phyloP scores from a whole-genome alignment of 257 asterid genomes.

The Jacaranda mimosifolia region DNA sequence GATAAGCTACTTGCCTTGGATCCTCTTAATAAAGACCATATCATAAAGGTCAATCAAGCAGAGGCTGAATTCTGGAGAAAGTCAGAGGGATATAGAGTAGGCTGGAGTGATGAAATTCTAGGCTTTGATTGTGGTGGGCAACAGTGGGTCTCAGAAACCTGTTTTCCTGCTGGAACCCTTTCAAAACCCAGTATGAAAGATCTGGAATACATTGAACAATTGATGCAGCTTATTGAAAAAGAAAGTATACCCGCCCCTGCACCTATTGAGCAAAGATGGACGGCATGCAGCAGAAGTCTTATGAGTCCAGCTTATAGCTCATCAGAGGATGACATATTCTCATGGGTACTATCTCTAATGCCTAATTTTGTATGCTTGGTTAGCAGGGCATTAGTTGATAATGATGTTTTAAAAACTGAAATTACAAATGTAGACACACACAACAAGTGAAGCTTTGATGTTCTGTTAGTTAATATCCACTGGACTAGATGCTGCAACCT shows the following conservation, averaged over 20 bases:
- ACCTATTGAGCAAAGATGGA: conserved; percentile 99
- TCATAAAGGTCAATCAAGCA: conserved; percentile 77
- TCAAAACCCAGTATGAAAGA: conserved; percentile 90
- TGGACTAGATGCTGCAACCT: not conserved
- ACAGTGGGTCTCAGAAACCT: conserved; percentile 97
- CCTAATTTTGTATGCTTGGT: conserved; percentile 11
- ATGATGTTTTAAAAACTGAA: too few relatives aligned
- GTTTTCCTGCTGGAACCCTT: conserved; percentile 93
- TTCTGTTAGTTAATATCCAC: not conserved
- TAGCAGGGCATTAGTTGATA: conserved; percentile 2
- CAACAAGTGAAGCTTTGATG: not conserved
- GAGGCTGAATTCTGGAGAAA: conserved; percentile 98
- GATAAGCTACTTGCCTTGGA: conserved; percentile 87
- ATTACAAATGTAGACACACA: not conserved
- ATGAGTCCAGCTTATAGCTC: conserved; percentile 98
- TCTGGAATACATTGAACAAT: conserved; percentile 79
- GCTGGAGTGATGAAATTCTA: conserved; percentile 97
- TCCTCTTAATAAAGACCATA: conserved; percentile 86
- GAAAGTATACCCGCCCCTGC: conserved; percentile 95
- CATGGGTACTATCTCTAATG: conserved; percentile 70
- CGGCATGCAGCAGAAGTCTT: conserved; percentile 79
- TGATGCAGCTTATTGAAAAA: conserved; percentile 71
- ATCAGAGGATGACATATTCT: conserved; percentile 75
- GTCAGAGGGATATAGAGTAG: conserved; percentile 93
- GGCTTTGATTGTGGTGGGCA: conserved; percentile 99